Conservation (phyloP, 1,284 basidiomycete species). For the Heterobasidion annosum region DNA sequence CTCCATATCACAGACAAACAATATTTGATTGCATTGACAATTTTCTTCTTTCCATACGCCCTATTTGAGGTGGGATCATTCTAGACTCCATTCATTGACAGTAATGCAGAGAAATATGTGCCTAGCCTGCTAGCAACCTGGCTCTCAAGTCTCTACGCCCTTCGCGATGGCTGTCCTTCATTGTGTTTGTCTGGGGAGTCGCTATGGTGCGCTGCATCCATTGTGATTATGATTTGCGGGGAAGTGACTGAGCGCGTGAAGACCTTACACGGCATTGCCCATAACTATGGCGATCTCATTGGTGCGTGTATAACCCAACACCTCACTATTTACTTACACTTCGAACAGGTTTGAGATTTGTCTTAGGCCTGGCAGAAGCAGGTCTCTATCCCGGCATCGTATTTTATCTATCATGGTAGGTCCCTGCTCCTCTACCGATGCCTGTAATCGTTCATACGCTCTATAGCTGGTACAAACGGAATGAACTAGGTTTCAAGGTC, state of each 20-base stretch:
- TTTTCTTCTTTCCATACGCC: conserved; percentile 59
- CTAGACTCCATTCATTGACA: too few species aligned
- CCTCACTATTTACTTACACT: too few species aligned
- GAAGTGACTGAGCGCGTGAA: conserved; percentile 2
- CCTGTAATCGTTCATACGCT: neutral
- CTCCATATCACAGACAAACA: conserved; percentile 52
- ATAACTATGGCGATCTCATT: conserved; percentile 21
- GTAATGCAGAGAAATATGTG: neutral
- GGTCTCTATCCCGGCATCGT: conserved; percentile 28
- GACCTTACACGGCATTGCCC: conserved; percentile 22
- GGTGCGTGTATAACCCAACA: conserved; percentile 11
- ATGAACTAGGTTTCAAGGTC: conserved; percentile 57
- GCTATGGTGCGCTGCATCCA: conserved; percentile 15
- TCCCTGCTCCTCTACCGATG: neutral
- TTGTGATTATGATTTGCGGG: neutral
- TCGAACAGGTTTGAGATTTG: conserved; percentile 19
- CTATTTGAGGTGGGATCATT: conserved; percentile 40
- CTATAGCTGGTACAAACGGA: conserved; percentile 36
- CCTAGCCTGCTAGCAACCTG: conserved; percentile 25
- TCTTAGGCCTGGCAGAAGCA: conserved; percentile 27
- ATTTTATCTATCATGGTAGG: conserved; percentile 28
- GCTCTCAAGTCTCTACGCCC: conserved; percentile 30
- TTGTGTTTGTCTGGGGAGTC: conserved; percentile 23
- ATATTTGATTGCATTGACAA: conserved; percentile 55
- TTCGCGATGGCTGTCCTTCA: conserved; percentile 27